Evolutionary conservation across 2,329 filamentous ascomycete genomes (phyloP).

Genomic region (Beauveria scarabaeidicola): DNA sequence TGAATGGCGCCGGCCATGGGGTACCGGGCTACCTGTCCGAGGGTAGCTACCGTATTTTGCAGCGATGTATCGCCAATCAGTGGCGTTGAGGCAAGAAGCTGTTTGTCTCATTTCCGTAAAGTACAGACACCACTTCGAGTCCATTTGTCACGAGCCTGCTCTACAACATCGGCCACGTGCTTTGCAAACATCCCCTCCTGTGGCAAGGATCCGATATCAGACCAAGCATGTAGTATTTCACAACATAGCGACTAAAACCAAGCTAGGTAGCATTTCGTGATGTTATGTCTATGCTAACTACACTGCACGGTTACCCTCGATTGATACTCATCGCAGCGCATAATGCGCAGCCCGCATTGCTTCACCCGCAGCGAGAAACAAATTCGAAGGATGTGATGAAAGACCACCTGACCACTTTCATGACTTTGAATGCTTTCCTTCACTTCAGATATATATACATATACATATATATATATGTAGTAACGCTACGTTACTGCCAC

Average conservation of each 20-base stretch:
- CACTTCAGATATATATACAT: background rate
- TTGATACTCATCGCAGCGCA: background rate
- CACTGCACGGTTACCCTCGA: too few relatives aligned
- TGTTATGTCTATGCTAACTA: background rate
- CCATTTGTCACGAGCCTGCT: background rate
- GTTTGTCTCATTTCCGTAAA: background rate
- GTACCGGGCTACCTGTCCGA: slow-evolving; percentile 18
- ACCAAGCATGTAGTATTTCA: background rate
- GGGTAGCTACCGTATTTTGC: slow-evolving; percentile 1
- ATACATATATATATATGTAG: background rate
- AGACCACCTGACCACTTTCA: background rate
- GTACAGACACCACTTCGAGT: background rate
- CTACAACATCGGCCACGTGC: background rate
- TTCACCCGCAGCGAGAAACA: background rate
- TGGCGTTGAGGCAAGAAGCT: background rate
- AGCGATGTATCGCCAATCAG: background rate
- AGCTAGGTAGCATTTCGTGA: background rate
- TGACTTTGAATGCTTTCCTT: background rate
- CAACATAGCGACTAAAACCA: background rate
- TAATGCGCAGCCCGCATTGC: too few relatives aligned
- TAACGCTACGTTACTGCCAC: slow-evolving; percentile 7
- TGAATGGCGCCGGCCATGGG: slow-evolving; percentile 34
- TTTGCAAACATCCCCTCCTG: background rate
- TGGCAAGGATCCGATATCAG: background rate
- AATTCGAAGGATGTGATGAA: background rate